Evolutionary conservation across 352 stramenopile genomes (phyloP).

Genomic region (Globisporangium emineosum): DNA sequence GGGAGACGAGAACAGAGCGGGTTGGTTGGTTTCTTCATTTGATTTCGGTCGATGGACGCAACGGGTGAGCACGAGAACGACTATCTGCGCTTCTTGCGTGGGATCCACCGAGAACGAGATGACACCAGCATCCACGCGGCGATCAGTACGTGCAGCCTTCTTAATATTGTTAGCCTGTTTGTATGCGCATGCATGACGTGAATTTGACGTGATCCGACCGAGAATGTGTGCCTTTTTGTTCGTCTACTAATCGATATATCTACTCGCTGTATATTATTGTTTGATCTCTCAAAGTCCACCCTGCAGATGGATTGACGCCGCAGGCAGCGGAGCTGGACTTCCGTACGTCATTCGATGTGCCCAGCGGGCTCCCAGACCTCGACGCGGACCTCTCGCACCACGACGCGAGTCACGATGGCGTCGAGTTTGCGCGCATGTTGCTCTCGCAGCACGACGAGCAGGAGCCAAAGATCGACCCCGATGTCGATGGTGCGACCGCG

Average conservation of each 20-base stretch:
- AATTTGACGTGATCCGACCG: not conserved
- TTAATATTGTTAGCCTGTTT: constrained; percentile 1
- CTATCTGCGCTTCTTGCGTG: constrained; percentile 77
- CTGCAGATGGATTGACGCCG: constrained; percentile 48
- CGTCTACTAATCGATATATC: constrained; percentile 5
- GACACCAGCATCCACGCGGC: constrained; percentile 40
- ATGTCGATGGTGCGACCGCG: not conserved
- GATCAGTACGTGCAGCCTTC: constrained; percentile 31
- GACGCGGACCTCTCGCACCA: constrained; percentile 41
- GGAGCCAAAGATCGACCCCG: constrained; percentile 17
- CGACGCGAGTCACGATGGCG: constrained; percentile 43
- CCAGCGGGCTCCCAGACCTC: constrained; percentile 58
- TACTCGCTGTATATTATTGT: not conserved
- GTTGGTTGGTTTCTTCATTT: not conserved
- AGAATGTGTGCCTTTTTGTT: not conserved
- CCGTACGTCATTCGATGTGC: constrained; percentile 58
- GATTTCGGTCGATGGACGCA: constrained; percentile 16
- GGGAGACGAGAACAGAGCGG: not conserved
- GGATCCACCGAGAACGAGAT: constrained; percentile 45
- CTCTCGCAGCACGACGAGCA: constrained; percentile 69
- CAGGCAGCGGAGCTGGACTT: constrained; percentile 74
- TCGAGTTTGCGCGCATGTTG: constrained; percentile 70
- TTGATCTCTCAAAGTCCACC: not conserved
- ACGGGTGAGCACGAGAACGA: constrained; percentile 49
- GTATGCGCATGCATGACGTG: not conserved